phyloP scores from a whole-genome alignment of 345 rosid genomes.

The Linum lewisii region DNA sequence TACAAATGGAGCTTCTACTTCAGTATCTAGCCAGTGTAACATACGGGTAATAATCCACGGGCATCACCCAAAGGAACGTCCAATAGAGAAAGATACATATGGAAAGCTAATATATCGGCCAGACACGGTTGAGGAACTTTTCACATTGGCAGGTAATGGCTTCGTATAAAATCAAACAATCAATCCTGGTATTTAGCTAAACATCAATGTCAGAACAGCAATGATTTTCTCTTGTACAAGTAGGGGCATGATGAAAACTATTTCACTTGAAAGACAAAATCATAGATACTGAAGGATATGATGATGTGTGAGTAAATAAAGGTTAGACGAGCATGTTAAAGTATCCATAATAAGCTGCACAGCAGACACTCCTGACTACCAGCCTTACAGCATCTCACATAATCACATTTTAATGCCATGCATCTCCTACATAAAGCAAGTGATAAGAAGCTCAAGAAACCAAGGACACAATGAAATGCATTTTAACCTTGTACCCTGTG shows the following conservation, averaged over 20 bases:
- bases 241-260: neutral
- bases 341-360: constrained; percentile 4
- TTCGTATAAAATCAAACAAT: neutral
- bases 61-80: constrained; percentile 44
- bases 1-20: constrained; percentile 18
- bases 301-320: no score
- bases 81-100: constrained; percentile 20
- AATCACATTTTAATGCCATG: neutral
- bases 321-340: neutral
- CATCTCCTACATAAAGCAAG: neutral
- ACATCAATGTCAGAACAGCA: neutral
- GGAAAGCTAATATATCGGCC: constrained; percentile 77
- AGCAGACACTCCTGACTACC: neutral
- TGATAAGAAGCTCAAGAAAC: neutral
- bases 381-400: neutral
- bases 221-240: neutral
- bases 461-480: neutral
- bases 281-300: neutral
- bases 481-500: constrained; percentile 11
- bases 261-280: neutral
- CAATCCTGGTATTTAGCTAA: neutral
- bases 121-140: constrained; percentile 50
- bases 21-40: constrained; percentile 18
- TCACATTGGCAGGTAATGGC: constrained; percentile 59
- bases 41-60: constrained; percentile 68